A percentile compares a stretch with the other conserved stretches of the same genome.
Conservation (phyloP, 331 rosid species). For the Malus hybrid region DNA sequence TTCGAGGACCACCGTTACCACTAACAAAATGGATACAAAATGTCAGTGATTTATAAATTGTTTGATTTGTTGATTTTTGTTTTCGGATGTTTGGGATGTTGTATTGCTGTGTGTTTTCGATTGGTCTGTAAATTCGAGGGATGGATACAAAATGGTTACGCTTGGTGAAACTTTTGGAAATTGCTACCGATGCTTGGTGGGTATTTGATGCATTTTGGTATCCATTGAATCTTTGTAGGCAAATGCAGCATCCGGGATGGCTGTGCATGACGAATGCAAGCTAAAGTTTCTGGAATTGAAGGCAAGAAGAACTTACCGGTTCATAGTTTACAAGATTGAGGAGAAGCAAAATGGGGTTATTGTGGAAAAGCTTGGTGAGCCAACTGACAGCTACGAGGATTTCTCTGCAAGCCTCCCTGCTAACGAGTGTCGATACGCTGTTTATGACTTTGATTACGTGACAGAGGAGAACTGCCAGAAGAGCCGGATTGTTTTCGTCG, state of each 20-base stretch:
- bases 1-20: too few relatives aligned
- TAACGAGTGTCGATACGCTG: slow-evolving; percentile 36
- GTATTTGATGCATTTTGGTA: not conserved
- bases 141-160: too few relatives aligned
- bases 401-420: slow-evolving; percentile 30
- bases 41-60: not conserved
- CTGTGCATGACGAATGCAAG: slow-evolving; percentile 38
- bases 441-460: slow-evolving; percentile 32
- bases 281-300: slow-evolving; percentile 31
- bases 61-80: not conserved
- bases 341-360: slow-evolving; percentile 32
- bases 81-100: not conserved
- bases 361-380: slow-evolving; percentile 33
- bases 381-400: slow-evolving; percentile 25
- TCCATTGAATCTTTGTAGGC: slow-evolving; percentile 13
- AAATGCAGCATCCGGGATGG: slow-evolving; percentile 42
- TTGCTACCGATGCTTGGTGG: not conserved
- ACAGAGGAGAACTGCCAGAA: slow-evolving; percentile 34
- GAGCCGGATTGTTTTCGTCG: slow-evolving; percentile 38
- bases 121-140: not conserved
- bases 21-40: too few relatives aligned
- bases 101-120: not conserved
- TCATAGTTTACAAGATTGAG: slow-evolving; percentile 34
- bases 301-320: slow-evolving; percentile 35
- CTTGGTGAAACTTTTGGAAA: not conserved